Evolutionary conservation across 129 eudicot genomes (phyloP).

Genomic region (Erigeron canadensis): DNA sequence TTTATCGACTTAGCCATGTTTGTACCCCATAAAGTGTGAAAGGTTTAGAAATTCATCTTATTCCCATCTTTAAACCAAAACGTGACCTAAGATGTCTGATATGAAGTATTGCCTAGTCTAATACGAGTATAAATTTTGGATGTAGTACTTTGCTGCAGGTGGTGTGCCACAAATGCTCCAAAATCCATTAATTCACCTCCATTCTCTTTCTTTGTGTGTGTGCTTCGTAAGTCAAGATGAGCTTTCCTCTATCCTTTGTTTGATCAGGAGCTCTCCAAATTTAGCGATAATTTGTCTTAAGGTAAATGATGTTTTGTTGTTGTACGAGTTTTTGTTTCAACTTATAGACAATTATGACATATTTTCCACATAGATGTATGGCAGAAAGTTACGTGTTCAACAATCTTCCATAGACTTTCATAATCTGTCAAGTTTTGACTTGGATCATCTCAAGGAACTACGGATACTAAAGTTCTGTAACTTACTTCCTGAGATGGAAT

Average conservation of each 20-base stretch:
- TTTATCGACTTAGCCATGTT: background rate
- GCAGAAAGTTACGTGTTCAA: no score
- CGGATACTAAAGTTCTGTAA: background rate
- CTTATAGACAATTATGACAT: background rate
- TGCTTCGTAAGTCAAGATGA: background rate
- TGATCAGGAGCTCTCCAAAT: slow-evolving; percentile 18
- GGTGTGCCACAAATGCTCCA: slow-evolving; percentile 11
- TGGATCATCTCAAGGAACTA: slow-evolving; percentile 11
- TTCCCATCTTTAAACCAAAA: no score
- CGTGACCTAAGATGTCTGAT: no score
- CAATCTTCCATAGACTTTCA: no score
- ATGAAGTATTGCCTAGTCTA: background rate
- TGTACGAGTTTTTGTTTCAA: background rate
- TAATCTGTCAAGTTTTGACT: background rate
- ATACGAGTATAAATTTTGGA: background rate
- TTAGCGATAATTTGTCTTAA: background rate
- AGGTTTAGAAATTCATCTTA: no score
- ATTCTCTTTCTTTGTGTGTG: background rate
- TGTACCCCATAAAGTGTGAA: no score
- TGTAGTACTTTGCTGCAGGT: slow-evolving; percentile 5
- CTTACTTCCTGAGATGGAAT: background rate
- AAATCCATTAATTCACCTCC: background rate
- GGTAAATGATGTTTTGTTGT: background rate
- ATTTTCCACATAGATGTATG: background rate
- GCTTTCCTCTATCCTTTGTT: background rate